Evolutionary conservation across 2,329 filamentous ascomycete genomes (phyloP).

Genomic region (Talaromyces sp.): DNA sequence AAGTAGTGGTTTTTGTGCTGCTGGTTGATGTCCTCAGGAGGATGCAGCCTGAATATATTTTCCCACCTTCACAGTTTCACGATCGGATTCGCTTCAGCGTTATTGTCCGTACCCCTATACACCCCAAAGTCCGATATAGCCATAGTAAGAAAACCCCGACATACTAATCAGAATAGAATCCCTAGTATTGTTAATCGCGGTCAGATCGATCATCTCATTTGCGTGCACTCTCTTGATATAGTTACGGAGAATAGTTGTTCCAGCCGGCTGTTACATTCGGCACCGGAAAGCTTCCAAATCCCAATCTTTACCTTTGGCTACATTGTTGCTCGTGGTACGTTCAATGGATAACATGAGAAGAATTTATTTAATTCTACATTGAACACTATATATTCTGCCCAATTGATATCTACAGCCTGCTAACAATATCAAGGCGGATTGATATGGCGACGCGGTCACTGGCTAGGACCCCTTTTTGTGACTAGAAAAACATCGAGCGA

Average conservation of each 20-base stretch:
- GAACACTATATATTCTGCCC: background rate
- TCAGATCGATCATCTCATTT: background rate
- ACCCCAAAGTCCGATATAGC: background rate
- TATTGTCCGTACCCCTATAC: background rate
- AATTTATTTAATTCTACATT: background rate
- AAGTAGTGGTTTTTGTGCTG: background rate
- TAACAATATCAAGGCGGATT: background rate
- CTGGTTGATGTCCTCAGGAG: background rate
- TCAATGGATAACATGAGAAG: too few species aligned
- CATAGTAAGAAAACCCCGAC: too few species aligned
- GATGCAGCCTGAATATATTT: background rate
- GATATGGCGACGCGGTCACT: background rate
- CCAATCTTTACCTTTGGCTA: background rate
- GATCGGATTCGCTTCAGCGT: background rate
- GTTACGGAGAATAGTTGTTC: background rate
- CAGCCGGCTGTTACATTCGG: background rate
- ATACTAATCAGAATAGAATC: background rate
- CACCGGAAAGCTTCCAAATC: too few species aligned
- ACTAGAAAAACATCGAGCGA: background rate
- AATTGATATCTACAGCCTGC: background rate
- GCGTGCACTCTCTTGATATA: background rate
- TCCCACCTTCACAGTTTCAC: background rate
- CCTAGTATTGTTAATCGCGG: background rate
- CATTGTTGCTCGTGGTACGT: background rate
- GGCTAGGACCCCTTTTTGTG: conserved; percentile 5